Evolutionary conservation across 2,329 filamentous ascomycete genomes (phyloP).

Genomic region (Botryotinia convoluta): DNA sequence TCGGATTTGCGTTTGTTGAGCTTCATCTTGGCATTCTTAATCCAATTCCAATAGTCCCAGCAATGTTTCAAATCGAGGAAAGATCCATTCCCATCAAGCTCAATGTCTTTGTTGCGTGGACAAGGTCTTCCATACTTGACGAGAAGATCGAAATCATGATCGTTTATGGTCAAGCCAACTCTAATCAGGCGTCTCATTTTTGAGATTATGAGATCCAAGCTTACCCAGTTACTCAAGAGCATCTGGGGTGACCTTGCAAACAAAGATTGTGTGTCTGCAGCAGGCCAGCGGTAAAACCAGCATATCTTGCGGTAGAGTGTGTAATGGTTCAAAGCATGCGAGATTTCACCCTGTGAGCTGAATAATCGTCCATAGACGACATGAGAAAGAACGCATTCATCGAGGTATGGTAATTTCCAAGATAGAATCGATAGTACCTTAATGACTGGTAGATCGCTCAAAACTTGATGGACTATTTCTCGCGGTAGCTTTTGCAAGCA

Average conservation of each 20-base stretch:
- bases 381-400: slow-evolving; percentile 9
- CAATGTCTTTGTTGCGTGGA: background rate
- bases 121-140: background rate
- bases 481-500: slow-evolving; percentile 19
- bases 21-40: background rate
- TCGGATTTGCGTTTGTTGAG: slow-evolving; percentile 2
- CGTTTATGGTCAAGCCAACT: background rate
- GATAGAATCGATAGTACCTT: slow-evolving; percentile 22
- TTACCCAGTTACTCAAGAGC: background rate
- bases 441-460: slow-evolving; percentile 20
- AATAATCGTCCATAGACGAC: background rate
- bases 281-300: background rate
- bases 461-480: slow-evolving; percentile 24
- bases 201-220: background rate
- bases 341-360: background rate
- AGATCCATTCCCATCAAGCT: rapidly evolving
- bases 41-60: slow-evolving; percentile 8
- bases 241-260: background rate
- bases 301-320: slow-evolving; percentile 5
- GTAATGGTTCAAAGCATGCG: background rate
- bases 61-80: background rate
- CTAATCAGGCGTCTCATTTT: background rate
- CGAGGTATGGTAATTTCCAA: background rate
- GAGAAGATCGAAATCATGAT: slow-evolving; percentile 10
- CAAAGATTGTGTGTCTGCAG: background rate